phyloP scores from a whole-genome alignment of 352 stramenopile genomes.

The Phytophthora multivora region DNA sequence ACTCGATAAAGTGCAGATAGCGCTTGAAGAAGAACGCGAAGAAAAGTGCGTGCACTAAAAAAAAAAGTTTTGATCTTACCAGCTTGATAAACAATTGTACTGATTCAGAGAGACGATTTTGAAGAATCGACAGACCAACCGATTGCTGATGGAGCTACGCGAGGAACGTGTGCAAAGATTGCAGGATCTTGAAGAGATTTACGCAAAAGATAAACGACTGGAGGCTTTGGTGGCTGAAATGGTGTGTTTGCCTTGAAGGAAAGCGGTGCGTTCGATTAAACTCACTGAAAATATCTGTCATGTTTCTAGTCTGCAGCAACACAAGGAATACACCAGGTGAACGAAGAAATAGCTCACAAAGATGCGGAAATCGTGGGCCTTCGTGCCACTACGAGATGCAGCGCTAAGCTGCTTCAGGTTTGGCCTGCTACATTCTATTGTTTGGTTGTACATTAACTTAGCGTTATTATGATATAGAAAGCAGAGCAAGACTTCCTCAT shows the following conservation, averaged over 20 bases:
- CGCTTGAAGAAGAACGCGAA: slow-evolving; percentile 68
- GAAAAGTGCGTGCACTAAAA: slow-evolving; percentile 54
- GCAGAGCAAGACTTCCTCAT: slow-evolving; percentile 73
- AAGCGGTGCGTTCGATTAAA: background rate
- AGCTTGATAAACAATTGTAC: background rate
- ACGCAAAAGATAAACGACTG: slow-evolving; percentile 77
- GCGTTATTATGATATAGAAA: no score
- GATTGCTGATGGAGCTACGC: slow-evolving; percentile 67
- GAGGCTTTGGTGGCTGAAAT: slow-evolving; percentile 64
- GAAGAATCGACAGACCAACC: slow-evolving; percentile 73
- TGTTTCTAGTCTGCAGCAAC: slow-evolving; percentile 45
- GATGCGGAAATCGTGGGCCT: slow-evolving; percentile 70
- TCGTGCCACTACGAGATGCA: slow-evolving; percentile 64
- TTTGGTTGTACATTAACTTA: no score
- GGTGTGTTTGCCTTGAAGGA: slow-evolving; percentile 27
- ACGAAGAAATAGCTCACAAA: slow-evolving; percentile 73
- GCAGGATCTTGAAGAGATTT: slow-evolving; percentile 84
- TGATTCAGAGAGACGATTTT: slow-evolving; percentile 62
- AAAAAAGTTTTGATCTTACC: no score
- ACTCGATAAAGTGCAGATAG: slow-evolving; percentile 61
- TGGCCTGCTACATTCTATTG: background rate
- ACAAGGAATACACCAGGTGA: slow-evolving; percentile 45
- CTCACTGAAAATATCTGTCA: background rate
- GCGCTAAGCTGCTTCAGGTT: slow-evolving; percentile 76
- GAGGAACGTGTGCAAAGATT: slow-evolving; percentile 79